Percentiles rank a stretch among this genome's conserved stretches.
These are phyloP conservation scores for Panicum virgatum DNA, from an alignment of 202 grass and related monocot genomes.

Conservation along the genomic window DNA sequence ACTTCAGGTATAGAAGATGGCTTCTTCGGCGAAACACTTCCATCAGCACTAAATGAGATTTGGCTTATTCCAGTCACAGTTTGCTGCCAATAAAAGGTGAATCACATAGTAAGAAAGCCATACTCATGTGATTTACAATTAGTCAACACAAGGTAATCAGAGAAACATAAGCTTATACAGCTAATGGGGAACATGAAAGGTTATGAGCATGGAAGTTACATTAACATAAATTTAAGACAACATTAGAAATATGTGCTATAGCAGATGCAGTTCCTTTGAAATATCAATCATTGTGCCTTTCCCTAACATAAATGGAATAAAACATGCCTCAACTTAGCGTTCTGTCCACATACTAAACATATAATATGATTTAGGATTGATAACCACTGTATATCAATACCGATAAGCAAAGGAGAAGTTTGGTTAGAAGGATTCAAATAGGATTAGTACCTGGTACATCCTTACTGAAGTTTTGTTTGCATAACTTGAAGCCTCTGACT, in stretches of 20 bases:
- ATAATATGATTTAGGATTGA: neutral
- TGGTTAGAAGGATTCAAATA: neutral
- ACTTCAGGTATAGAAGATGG: slow-evolving; percentile 79
- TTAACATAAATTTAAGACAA: neutral
- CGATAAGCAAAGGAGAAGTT: neutral
- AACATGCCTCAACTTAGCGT: neutral
- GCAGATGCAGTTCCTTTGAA: slow-evolving; percentile 9
- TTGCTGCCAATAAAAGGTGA: slow-evolving; percentile 55
- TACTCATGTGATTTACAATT: neutral
- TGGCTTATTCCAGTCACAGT: slow-evolving; percentile 81
- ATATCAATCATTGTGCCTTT: neutral
- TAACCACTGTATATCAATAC: neutral
- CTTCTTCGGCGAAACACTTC: slow-evolving; percentile 86
- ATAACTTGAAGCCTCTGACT: slow-evolving; percentile 52
- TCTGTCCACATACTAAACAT: too few species aligned
- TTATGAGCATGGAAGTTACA: neutral
- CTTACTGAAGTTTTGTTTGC: slow-evolving; percentile 62
- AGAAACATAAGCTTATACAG: neutral
- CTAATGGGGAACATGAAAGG: neutral
- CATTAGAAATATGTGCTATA: neutral
- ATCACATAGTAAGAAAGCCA: slow-evolving; percentile 29
- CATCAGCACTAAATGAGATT: slow-evolving; percentile 86
- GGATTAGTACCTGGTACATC: slow-evolving; percentile 76
- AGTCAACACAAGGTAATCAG: neutral
- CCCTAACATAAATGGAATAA: neutral